Base-by-base conservation (phyloP, 768 basidiomycete genomes). In the Cystofilobasidium ferigula region DNA sequence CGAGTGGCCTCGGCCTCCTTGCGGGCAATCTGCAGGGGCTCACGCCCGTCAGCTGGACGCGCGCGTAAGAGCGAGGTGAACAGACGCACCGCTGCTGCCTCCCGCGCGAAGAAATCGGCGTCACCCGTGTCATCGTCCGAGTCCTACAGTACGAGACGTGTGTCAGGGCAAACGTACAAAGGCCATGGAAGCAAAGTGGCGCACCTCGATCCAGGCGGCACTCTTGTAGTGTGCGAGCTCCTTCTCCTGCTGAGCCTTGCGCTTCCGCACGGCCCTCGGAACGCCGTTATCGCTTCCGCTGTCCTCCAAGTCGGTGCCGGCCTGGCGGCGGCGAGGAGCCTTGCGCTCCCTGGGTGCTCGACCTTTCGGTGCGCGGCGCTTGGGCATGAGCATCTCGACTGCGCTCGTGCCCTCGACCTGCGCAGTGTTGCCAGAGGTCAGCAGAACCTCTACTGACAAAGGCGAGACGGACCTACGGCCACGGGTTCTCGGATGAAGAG, bases 81-180 rank as follows among this genome's bases (percentile, higher is more conserved):
- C n/a, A n/a, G 35, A 57, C 60, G 12, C 20, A 61, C 60, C 60
- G 18, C 20, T 8, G 24, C 60, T 3, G 30, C 36, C 28, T 94
- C 92, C 71, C 80, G 82, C 75, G 81, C 85, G 64, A 91, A 83
- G 80, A 95, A 95, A 7, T 35, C 62, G 28, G 35, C 34, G 22
- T 66, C 58, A n/a, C 69, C 63, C 24, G 62, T 66, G 38, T 70
- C 70, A 32, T 80, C 83, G 58, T 87, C 85, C 75, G 90, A 86
- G 72, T 87, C 85, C 77, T 95, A 91, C 73, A 87, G 85, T 74
- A 94, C 91, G 74, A 93, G 88, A 74, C 89, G 86, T 13, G 89
- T 89, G 9, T 86, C 88, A 75, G 90, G 91, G 80, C 88, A 92
- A 67, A 79, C 82, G 84, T 42, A 6, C 3, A 38, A 22, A 10